Conservation (phyloP, 1,139 yeast genomes). For the Blastobotrys niveus region DNA sequence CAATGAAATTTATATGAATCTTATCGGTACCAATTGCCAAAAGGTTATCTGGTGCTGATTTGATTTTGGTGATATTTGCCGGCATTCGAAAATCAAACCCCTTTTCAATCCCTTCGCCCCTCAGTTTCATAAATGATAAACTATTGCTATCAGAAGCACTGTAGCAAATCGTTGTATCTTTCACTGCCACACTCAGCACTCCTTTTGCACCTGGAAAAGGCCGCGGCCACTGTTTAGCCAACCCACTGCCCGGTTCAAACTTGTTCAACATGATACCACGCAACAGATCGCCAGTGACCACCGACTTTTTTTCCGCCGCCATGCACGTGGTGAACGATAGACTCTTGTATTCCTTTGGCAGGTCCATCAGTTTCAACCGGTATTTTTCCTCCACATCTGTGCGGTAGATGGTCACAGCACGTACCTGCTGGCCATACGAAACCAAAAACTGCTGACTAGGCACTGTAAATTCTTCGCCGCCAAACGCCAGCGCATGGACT, state of each 20-base stretch:
- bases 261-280: slow-evolving; percentile 7
- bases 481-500: slow-evolving; percentile 9
- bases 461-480: slow-evolving; percentile 9
- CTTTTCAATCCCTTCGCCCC: neutral
- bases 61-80: neutral
- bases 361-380: slow-evolving; percentile 8
- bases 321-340: slow-evolving; percentile 8
- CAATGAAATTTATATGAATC: too few species aligned
- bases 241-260: slow-evolving; percentile 3
- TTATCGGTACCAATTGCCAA: too few species aligned
- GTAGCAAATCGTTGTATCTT: neutral
- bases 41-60: too few species aligned
- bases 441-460: slow-evolving; percentile 13
- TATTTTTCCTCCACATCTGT: slow-evolving; percentile 7
- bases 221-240: neutral
- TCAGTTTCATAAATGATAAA: neutral
- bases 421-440: slow-evolving; percentile 11
- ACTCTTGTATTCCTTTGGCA: slow-evolving; percentile 9
- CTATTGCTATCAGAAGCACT: neutral
- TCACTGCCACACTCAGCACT: neutral
- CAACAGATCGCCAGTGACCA: slow-evolving; percentile 13
- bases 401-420: slow-evolving; percentile 4
- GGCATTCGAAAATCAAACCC: neutral
- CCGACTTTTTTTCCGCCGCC: neutral
- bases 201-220: neutral